Conservation (phyloP, 768 basidiomycete genomes). For the Chlorophyllum brunneum region DNA sequence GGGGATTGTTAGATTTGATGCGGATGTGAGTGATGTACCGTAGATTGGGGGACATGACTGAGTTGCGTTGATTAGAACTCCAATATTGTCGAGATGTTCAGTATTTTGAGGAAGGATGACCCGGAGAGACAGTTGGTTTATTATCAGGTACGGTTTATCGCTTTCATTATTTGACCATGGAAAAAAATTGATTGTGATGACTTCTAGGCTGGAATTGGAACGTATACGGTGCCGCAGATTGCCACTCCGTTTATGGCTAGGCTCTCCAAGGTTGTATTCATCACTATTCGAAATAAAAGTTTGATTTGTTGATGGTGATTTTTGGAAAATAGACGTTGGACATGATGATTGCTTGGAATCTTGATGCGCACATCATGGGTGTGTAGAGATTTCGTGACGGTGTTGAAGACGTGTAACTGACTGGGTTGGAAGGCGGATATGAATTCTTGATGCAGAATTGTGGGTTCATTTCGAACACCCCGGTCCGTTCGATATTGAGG, state of each 20-base stretch:
- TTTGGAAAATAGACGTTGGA: slow-evolving; percentile 39
- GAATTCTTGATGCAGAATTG: slow-evolving; percentile 61
- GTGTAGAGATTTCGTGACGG: slow-evolving; percentile 1
- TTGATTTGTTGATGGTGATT: too few species aligned
- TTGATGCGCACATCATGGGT: slow-evolving; percentile 52
- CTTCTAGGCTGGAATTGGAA: slow-evolving; percentile 49
- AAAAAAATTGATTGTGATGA: not conserved
- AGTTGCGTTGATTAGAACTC: slow-evolving; percentile 29
- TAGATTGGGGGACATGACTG: not conserved
- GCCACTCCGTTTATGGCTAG: slow-evolving; percentile 41
- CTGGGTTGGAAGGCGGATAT: slow-evolving; percentile 38
- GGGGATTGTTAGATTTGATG: slow-evolving; percentile 16
- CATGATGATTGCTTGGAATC: slow-evolving; percentile 42
- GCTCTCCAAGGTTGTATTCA: slow-evolving; percentile 38
- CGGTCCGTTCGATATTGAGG: not conserved
- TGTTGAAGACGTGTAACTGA: not conserved
- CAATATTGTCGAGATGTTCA: slow-evolving; percentile 36
- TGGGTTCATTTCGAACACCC: slow-evolving; percentile 17
- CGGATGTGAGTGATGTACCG: slow-evolving; percentile 14
- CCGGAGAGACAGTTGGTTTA: slow-evolving; percentile 31
- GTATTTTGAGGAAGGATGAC: slow-evolving; percentile 32
- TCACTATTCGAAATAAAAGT: too few species aligned
- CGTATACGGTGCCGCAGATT: slow-evolving; percentile 41
- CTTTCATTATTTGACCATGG: not conserved
- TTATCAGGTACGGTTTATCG: slow-evolving; percentile 25